Conservation (phyloP, 2,329 filamentous ascomycete genomes). For the Orbilia ellipsospora region DNA sequence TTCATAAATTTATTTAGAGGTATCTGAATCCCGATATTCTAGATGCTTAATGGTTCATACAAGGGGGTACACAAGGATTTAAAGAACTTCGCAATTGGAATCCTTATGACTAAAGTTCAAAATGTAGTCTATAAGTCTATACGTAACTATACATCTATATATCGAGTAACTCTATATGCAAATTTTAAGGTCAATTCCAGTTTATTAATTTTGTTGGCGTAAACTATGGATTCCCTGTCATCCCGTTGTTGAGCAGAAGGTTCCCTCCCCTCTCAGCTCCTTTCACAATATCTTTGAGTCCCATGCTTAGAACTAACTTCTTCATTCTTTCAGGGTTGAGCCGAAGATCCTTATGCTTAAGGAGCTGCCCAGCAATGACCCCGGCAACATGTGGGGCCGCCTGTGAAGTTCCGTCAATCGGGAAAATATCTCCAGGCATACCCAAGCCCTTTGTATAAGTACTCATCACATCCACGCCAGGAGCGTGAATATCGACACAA, state of each 20-base stretch:
- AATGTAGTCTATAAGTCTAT: too few relatives aligned
- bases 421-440: conserved; percentile 66
- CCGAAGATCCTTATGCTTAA: conserved; percentile 41
- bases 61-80: background rate
- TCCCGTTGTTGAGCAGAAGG: conserved; percentile 27
- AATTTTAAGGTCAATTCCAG: too few relatives aligned
- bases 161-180: background rate
- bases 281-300: conserved; percentile 42
- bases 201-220: too few relatives aligned
- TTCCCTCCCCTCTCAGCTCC: conserved; percentile 48
- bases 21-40: background rate
- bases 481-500: conserved; percentile 70
- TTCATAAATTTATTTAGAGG: background rate
- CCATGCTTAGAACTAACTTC: conserved; percentile 44
- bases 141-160: background rate
- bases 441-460: conserved; percentile 66
- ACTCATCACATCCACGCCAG: conserved; percentile 68
- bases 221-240: background rate
- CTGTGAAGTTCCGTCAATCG: conserved; percentile 66
- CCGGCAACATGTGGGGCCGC: conserved; percentile 63
- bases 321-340: conserved; percentile 56
- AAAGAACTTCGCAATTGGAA: too few relatives aligned
- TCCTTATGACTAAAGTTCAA: background rate
- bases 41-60: background rate
- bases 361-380: conserved; percentile 56